phyloP scores from a whole-genome alignment of 2,329 filamentous ascomycete genomes.

The Neonectria sp. region DNA sequence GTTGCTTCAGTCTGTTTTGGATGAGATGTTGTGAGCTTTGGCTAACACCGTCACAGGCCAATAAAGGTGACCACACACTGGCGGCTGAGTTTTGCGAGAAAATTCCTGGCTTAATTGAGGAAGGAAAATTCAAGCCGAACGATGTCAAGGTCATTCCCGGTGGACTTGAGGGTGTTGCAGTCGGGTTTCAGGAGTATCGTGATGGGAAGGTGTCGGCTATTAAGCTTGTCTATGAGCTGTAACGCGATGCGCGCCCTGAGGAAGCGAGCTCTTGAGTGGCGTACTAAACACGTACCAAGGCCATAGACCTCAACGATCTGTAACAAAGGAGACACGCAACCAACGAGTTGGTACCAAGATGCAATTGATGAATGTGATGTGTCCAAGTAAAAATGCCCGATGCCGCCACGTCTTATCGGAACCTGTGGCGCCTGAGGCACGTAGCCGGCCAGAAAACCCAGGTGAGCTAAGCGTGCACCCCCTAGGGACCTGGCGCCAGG shows the following conservation, averaged over 20 bases:
- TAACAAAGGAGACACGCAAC: not conserved
- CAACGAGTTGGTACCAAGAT: not conserved
- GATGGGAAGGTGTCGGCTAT: constrained; percentile 56
- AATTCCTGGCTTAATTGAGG: constrained; percentile 52
- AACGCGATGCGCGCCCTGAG: not conserved
- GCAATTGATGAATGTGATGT: not conserved
- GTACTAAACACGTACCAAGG: not conserved
- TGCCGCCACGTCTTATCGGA: not conserved
- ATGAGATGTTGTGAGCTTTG: too few relatives aligned
- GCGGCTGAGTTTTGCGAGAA: constrained; percentile 55
- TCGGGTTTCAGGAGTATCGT: constrained; percentile 56
- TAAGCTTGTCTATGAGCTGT: constrained; percentile 57
- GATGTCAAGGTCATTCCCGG: constrained; percentile 45
- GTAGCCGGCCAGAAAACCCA: not conserved
- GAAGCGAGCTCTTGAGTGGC: not conserved
- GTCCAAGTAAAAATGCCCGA: not conserved
- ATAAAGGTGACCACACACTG: constrained; percentile 55
- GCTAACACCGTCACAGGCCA: constrained; percentile 45
- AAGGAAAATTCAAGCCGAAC: constrained; percentile 55
- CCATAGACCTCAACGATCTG: not conserved
- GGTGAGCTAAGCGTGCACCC: not conserved
- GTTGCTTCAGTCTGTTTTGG: constrained; percentile 40
- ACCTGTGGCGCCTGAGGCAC: not conserved
- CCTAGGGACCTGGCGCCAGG: not conserved
- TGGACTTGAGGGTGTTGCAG: constrained; percentile 51